Percentiles rank a stretch among this genome's conserved stretches.
Evolutionary conservation across 2,329 filamentous ascomycete genomes (phyloP).

Genomic region (Aspergillus vadensis): DNA sequence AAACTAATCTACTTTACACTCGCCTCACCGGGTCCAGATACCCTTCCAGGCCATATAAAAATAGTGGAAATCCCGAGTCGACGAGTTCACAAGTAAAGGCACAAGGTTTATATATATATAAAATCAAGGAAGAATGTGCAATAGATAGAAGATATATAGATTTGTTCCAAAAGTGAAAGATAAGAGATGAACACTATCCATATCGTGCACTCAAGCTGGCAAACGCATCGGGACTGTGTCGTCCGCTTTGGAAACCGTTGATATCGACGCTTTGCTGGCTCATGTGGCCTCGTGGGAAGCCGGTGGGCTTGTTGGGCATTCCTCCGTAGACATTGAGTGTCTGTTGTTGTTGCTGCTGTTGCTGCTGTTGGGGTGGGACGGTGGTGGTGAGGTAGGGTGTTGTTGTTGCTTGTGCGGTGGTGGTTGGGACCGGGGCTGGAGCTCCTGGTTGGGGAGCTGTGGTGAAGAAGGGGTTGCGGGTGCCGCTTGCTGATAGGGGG

Average conservation of each 20-base stretch:
- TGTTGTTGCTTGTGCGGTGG: conserved; percentile 7
- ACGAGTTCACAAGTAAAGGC: background rate
- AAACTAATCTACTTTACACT: too few relatives aligned
- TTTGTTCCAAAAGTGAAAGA: background rate
- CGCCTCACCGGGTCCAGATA: too few relatives aligned
- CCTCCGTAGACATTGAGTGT: conserved; percentile 4
- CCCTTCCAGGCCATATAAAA: too few relatives aligned
- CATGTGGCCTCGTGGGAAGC: conserved; percentile 39
- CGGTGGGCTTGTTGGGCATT: conserved; percentile 17
- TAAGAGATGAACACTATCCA: conserved; percentile 27
- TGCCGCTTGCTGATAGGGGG: conserved; percentile 20
- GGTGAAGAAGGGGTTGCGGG: conserved; percentile 32
- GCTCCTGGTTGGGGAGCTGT: conserved; percentile 3
- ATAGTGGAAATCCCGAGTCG: too few relatives aligned
- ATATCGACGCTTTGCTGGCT: conserved; percentile 54
- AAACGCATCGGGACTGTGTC: conserved; percentile 55
- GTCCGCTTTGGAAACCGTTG: conserved; percentile 48
- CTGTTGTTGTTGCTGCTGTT: background rate
- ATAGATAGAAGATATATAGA: background rate
- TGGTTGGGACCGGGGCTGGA: conserved; percentile 1
- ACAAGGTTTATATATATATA: background rate
- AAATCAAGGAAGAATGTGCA: background rate
- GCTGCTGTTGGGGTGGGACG: background rate
- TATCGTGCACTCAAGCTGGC: conserved; percentile 52
- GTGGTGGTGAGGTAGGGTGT: background rate